Conservation (phyloP, 176 grass and related monocot genomes). For the Puccinellia tenuiflora region DNA sequence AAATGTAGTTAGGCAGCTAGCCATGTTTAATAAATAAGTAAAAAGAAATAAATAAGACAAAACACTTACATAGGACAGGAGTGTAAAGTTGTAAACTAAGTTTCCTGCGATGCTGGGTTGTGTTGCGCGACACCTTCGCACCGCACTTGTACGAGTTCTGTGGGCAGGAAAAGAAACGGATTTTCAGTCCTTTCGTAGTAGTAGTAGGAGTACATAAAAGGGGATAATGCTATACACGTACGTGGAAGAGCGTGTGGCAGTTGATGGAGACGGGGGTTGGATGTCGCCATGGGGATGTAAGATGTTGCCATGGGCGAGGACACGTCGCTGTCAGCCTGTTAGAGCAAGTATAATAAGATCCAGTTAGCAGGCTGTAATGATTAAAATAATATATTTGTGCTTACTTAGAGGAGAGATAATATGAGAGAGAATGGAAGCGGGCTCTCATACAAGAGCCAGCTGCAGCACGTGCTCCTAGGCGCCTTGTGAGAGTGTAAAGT, state of each 20-base stretch:
- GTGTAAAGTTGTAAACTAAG: background rate
- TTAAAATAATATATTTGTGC: too few relatives aligned
- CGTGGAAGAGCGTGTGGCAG: background rate
- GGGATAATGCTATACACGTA: background rate
- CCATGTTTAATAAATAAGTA: background rate
- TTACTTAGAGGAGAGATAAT: too few relatives aligned
- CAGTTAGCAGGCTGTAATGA: too few relatives aligned
- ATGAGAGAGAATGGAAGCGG: too few relatives aligned
- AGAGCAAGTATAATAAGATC: too few relatives aligned
- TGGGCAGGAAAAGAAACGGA: background rate
- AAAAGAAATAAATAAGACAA: background rate
- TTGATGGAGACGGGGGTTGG: background rate
- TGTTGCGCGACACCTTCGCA: background rate
- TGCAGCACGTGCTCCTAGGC: too few relatives aligned
- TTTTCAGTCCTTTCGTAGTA: background rate
- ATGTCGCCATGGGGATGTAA: conserved; percentile 55
- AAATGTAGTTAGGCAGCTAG: background rate
- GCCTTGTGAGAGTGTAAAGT: too few relatives aligned
- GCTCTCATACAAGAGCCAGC: too few relatives aligned
- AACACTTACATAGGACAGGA: background rate
- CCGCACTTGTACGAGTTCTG: background rate
- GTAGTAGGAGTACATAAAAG: too few relatives aligned
- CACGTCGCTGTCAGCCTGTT: conserved; percentile 20
- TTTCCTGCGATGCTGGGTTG: background rate
- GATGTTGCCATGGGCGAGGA: conserved; percentile 32